Base-by-base conservation (phyloP, 371 early-diverging fungal species). In the Caulochytrium protostelioides region DNA sequence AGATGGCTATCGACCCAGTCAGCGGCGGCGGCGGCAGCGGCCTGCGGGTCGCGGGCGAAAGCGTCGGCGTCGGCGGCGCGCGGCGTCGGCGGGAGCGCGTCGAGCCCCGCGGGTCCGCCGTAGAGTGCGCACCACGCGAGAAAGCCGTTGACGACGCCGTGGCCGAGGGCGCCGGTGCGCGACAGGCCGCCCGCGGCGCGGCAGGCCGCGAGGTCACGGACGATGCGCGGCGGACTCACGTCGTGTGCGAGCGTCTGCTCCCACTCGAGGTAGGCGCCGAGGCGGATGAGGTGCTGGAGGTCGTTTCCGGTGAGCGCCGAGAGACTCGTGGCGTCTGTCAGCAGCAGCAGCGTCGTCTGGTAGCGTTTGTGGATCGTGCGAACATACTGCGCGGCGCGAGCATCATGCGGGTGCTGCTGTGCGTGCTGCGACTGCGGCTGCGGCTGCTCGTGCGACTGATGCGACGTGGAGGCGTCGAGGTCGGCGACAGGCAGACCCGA, bases 191-290 rank as follows among this genome's bases (percentile, higher is more conserved):
- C n/a, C n/a, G n/a, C n/a, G n/a, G n/a, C n/a, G n/a, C n/a, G n/a
- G n/a, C n/a, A n/a, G n/a, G n/a, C n/a, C n/a, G 27, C 27, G 10
- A 59, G 27, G 36, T 57, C 58, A 19, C 58, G 30, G n/a, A 18
- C 32, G 4, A 61, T 35, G 12, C 56, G 35, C 6, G 20, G 7
- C 8, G 48, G 41, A 18, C 46, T 37, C 23, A 61, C 23, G 32
- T 61, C 62, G 21, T 55, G 62, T 6, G 49, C 48, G 14, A 45
- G 32, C 26, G 49, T 45, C 35, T 57, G 57, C 42, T 61, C 53
- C 39, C 42, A 38, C 34, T 55, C 57, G 17, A 61, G 41, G 22
- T 22, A 35, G 16, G 22, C 32, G 20, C 17, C 14, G 19, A 4
- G 22, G 28, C 19, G 14, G n/a, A 1, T 21, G 21, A 25, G 28